A percentile compares a stretch with the other conserved stretches of the same genome.
Evolutionary conservation across 2,329 filamentous ascomycete species (phyloP).

Genomic region (Cryphonectria nitschkei): DNA sequence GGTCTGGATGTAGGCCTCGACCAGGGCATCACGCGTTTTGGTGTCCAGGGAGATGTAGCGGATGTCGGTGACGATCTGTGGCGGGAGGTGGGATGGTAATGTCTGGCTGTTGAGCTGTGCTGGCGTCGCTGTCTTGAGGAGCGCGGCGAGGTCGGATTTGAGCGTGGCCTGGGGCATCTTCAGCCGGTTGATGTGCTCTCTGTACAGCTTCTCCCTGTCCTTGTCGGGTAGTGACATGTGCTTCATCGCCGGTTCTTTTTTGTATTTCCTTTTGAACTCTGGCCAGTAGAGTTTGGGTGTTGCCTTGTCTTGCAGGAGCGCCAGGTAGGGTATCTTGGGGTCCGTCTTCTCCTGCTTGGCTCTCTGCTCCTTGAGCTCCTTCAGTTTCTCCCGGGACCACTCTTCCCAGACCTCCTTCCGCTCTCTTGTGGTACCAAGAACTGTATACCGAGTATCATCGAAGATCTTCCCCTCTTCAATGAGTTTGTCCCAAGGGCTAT

Average conservation of each 20-base stretch:
- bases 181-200: constrained; percentile 71
- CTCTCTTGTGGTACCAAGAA: constrained; percentile 77
- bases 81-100: constrained; percentile 60
- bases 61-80: constrained; percentile 65
- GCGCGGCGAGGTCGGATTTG: constrained; percentile 68
- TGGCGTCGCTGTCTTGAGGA: constrained; percentile 66
- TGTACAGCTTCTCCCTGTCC: constrained; percentile 78
- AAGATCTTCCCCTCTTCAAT: constrained; percentile 81
- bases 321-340: constrained; percentile 79
- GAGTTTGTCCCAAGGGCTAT: constrained; percentile 87
- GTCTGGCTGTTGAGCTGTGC: constrained; percentile 64
- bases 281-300: constrained; percentile 96
- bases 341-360: constrained; percentile 80
- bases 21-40: constrained; percentile 63
- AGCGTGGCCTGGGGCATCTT: constrained; percentile 67
- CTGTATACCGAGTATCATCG: constrained; percentile 85
- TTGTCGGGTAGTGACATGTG: constrained; percentile 72
- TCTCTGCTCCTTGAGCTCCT: constrained; percentile 70
- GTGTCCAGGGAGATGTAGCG: constrained; percentile 70
- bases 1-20: constrained; percentile 68
- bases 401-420: constrained; percentile 82
- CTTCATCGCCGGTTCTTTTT: constrained; percentile 79
- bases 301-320: constrained; percentile 78
- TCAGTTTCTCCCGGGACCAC: constrained; percentile 81
- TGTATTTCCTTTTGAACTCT: constrained; percentile 91